A percentile compares a stretch with the other conserved stretches of the same genome.
These are phyloP conservation scores for Fusarium hostae DNA, from an alignment of 2,329 filamentous ascomycete species.

Conservation along the genomic window DNA sequence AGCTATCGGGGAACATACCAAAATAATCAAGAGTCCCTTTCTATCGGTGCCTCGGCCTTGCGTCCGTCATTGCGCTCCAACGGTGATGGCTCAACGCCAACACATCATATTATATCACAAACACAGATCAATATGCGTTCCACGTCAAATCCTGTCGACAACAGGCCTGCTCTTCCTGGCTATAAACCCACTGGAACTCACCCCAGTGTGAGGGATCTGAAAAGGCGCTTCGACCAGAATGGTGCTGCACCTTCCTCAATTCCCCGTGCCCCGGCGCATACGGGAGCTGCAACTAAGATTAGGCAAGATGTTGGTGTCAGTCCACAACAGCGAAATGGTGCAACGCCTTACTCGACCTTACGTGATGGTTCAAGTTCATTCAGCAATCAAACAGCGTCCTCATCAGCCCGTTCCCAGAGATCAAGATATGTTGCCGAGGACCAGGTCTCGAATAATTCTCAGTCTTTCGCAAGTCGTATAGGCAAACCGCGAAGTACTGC, in stretches of 20 bases:
- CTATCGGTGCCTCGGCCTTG: constrained; percentile 55
- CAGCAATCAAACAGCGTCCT: constrained; percentile 31
- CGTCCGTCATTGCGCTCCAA: constrained; percentile 60
- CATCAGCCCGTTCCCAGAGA: constrained; percentile 55
- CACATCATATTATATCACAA: constrained; percentile 56
- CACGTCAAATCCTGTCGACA: constrained; percentile 66
- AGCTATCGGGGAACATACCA: constrained; percentile 57
- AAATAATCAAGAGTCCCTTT: constrained; percentile 49
- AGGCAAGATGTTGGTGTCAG: constrained; percentile 49
- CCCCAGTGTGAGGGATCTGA: constrained; percentile 82
- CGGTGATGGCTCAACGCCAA: constrained; percentile 61
- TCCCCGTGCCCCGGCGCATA: constrained; percentile 51
- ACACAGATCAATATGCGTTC: constrained; percentile 60
- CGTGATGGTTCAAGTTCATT: constrained; percentile 49
- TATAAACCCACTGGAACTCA: constrained; percentile 55
- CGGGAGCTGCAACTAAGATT: constrained; percentile 48
- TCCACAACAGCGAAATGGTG: constrained; percentile 50
- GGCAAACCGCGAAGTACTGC: constrained; percentile 59
- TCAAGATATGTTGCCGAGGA: constrained; percentile 61
- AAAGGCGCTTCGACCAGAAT: constrained; percentile 80
- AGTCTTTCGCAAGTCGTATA: constrained; percentile 70
- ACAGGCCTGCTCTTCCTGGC: constrained; percentile 49
- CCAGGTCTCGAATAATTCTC: constrained; percentile 63
- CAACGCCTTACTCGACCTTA: constrained; percentile 55
- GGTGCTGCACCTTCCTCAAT: constrained; percentile 48